Base-by-base conservation (phyloP, 441 rosid genomes). In the Populus hybrid region DNA sequence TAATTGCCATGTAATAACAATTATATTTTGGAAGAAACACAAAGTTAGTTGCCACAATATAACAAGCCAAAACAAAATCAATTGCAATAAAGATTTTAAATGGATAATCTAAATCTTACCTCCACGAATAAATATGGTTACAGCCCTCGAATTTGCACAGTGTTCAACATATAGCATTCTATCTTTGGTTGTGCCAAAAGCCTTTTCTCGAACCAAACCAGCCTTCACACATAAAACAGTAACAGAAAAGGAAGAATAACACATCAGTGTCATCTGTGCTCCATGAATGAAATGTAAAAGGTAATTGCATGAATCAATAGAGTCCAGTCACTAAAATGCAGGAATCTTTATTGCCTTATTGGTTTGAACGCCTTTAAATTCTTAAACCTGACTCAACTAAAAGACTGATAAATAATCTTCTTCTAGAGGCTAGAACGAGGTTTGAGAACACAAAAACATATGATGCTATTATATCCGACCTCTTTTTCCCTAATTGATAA, bases 171-270 rank as follows among this genome's bases (percentile, higher is more conserved):
- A 92, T 80, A 97, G 81, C 99, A 95, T 97, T 67, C 91, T 79
- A 76, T 97, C 99, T 85, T 97, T 92, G 20, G 99, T 97, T 65
- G 99, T 97, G 10, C 99, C 99, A 85, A 96, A 93, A 57, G 98
- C 82, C 87, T 90, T 93, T 73, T 94, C 99, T 67, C 98, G 90
- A 79, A 97, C 99, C 83, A 97, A 63, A 35, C 99, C 99, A 86
- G 98, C 98, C 99, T 96, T 71, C 69, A 71, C 40, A 26, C 11
- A 14, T 24, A 20, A 50, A 59, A 23, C 21, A n/a, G 10, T 6
- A 30, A 32, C 5, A 20, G 30, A 36, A 73, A 76, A 75, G 30
- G 74, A 54, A 59, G 68, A 67, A 46, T 10, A 36, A 30, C 26
- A 75, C 24, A 46, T 72, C 57, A 76, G 69, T 10, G 32, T 72